Evolutionary conservation across 2,329 filamentous ascomycete genomes (phyloP).

Genomic region (Geosmithia flava): DNA sequence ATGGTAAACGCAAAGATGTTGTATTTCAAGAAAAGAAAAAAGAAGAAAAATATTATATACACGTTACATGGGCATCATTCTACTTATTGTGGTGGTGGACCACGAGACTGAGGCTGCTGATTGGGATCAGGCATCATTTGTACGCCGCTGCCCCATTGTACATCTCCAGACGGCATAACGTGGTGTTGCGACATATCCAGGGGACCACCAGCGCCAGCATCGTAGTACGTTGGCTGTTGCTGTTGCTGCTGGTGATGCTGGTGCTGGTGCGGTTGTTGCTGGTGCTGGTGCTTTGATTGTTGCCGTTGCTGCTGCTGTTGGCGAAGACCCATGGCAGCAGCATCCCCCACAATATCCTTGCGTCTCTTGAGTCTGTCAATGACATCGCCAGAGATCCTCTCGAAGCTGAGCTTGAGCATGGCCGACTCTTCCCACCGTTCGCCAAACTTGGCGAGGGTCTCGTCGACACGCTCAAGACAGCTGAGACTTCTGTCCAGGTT

Average conservation of each 20-base stretch:
- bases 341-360: slow-evolving; percentile 15
- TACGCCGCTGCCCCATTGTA: background rate
- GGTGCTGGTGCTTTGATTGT: slow-evolving; percentile 13
- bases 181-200: slow-evolving; percentile 13
- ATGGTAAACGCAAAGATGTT: background rate
- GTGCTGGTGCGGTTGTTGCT: slow-evolving; percentile 12
- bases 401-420: slow-evolving; percentile 40
- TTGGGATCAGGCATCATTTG: background rate
- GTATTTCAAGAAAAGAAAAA: too few relatives aligned
- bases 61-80: too few relatives aligned
- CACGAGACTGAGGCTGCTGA: background rate
- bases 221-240: slow-evolving; percentile 10
- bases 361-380: slow-evolving; percentile 28
- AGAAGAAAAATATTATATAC: too few relatives aligned
- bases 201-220: slow-evolving; percentile 14
- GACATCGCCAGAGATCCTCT: slow-evolving; percentile 32
- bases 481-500: slow-evolving; percentile 43
- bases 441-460: slow-evolving; percentile 43
- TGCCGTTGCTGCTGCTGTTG: slow-evolving; percentile 4
- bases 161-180: background rate
- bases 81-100: background rate
- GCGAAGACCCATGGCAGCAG: slow-evolving; percentile 10
- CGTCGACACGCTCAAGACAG: slow-evolving; percentile 39
- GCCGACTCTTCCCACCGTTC: slow-evolving; percentile 46
- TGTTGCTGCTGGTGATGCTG: background rate